Percentiles rank a stretch among this genome's conserved stretches.
Evolutionary conservation across 78 protist genomes (phyloP).

Genomic region (slime mould (Dictyostelium discoideum)): DNA sequence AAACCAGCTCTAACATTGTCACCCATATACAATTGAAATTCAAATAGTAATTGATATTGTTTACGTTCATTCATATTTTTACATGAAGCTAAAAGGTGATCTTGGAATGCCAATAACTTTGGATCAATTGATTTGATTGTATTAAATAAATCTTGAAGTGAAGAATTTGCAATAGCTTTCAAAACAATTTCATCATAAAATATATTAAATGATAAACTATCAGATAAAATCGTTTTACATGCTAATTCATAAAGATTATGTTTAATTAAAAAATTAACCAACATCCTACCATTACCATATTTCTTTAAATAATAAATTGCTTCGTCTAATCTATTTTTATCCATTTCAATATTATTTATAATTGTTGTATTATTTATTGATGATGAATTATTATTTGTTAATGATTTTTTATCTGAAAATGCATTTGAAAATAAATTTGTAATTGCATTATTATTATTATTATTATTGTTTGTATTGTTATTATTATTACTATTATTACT

Average conservation of each 20-base stretch:
- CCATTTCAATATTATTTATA: constrained; percentile 1
- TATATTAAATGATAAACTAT: neutral
- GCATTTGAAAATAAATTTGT: constrained; percentile 1
- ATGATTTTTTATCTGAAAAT: constrained; percentile 9
- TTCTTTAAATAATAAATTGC: constrained; percentile 67
- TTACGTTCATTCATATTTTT: constrained; percentile 60
- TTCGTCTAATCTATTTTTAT: constrained; percentile 48
- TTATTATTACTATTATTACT: neutral
- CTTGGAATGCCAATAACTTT: constrained; percentile 6
- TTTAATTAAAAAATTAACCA: constrained; percentile 43
- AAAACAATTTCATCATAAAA: constrained; percentile 75
- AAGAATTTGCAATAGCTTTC: neutral
- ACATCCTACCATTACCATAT: constrained; percentile 63
- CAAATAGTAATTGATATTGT: constrained; percentile 29
- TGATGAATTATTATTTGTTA: neutral
- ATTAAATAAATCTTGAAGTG: constrained; percentile 13
- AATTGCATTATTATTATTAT: neutral
- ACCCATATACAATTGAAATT: constrained; percentile 77
- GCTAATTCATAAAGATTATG: constrained; percentile 61
- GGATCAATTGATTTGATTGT: constrained; percentile 51
- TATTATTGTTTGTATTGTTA: neutral
- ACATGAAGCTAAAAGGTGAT: constrained; percentile 63
- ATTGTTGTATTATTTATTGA: neutral
- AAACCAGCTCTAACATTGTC: constrained; percentile 82
- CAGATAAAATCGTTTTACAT: constrained; percentile 5